Conservation (phyloP, 2,329 filamentous ascomycete species). For the Monosporascus sp. region DNA sequence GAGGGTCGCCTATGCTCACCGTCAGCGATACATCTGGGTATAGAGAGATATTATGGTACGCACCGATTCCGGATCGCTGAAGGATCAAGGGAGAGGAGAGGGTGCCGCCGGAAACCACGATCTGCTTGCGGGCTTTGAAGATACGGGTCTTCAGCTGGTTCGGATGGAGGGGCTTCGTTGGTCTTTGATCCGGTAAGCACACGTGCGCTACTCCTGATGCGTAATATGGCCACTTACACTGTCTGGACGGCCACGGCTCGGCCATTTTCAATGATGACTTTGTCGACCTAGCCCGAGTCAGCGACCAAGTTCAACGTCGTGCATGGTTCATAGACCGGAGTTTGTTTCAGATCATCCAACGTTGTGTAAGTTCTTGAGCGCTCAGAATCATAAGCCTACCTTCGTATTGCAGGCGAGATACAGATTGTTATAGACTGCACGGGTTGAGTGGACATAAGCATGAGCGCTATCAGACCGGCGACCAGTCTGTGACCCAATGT, state of each 20-base stretch:
- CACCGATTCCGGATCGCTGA: slow-evolving; percentile 66
- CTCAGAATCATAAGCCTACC: slow-evolving; percentile 31
- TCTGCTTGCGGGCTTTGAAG: slow-evolving; percentile 67
- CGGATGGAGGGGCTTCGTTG: slow-evolving; percentile 62
- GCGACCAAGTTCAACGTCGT: not conserved
- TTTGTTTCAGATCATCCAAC: too few species aligned
- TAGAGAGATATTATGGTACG: not conserved
- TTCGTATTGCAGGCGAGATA: slow-evolving; percentile 73
- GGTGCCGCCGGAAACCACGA: slow-evolving; percentile 68
- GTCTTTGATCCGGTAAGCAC: slow-evolving; percentile 21
- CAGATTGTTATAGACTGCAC: slow-evolving; percentile 63
- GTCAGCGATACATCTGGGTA: not conserved
- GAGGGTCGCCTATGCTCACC: slow-evolving; percentile 47
- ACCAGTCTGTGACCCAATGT: slow-evolving; percentile 43
- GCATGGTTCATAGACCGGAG: too few species aligned
- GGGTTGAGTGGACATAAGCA: slow-evolving; percentile 72
- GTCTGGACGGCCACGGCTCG: slow-evolving; percentile 67
- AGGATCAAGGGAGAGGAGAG: slow-evolving; percentile 70
- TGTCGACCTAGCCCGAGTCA: slow-evolving; percentile 38
- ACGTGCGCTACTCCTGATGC: not conserved
- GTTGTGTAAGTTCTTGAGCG: too few species aligned
- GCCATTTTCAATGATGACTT: slow-evolving; percentile 68
- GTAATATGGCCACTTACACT: slow-evolving; percentile 34
- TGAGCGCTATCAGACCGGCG: slow-evolving; percentile 73
- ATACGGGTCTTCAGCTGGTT: slow-evolving; percentile 44